These are phyloP conservation scores for Corymbia calophylla DNA, from an alignment of 441 rosid species.

Conservation along the genomic window DNA sequence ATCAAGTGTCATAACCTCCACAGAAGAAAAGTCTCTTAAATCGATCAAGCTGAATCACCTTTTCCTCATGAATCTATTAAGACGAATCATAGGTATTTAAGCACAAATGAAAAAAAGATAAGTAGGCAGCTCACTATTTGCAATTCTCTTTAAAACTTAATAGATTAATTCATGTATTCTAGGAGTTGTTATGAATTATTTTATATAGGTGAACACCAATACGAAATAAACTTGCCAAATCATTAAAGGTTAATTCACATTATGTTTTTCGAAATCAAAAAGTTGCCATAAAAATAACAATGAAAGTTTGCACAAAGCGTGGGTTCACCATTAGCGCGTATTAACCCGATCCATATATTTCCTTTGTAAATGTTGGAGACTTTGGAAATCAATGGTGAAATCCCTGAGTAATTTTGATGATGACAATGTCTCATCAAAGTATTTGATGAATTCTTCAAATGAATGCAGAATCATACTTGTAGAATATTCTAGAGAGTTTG, in stretches of 20 bases:
- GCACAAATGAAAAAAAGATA: not conserved
- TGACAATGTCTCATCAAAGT: no score
- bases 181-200: not conserved
- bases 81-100: not conserved
- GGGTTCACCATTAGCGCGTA: not conserved
- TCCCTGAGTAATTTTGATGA: not conserved
- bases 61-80: not conserved
- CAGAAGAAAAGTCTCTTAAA: not conserved
- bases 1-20: not conserved
- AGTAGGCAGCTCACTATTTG: not conserved
- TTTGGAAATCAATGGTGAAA: not conserved
- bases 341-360: not conserved
- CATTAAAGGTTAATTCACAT: not conserved
- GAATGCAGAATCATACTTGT: not conserved
- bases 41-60: not conserved
- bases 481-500: not conserved
- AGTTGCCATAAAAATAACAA: not conserved
- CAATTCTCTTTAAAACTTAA: not conserved
- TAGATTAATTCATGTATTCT: not conserved
- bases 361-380: not conserved
- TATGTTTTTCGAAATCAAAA: not conserved
- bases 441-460: not conserved
- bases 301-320: not conserved
- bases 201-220: not conserved
- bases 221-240: not conserved